Evolutionary conservation across 2,329 filamentous ascomycete genomes (phyloP), one percentile per base, ranked within the genome.

Genomic region (Aspergillus sergii): DNA sequence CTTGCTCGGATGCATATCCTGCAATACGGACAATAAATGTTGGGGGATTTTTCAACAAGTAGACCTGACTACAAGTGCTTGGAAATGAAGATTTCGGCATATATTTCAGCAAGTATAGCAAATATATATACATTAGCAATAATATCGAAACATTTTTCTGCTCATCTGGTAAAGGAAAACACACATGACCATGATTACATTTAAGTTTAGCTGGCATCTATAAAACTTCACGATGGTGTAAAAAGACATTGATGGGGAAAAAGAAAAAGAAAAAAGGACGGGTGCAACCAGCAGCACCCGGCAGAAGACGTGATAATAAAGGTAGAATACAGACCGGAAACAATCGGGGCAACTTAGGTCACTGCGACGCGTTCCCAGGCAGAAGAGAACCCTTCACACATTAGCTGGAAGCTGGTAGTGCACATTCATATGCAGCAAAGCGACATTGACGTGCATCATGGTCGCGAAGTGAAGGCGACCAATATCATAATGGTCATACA

Each of bases 401-500:
- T 51, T 62, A 61, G 63, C 59, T 62, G 51, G 59, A 61, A 58
- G 59, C 55, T 51, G 58, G 61, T 62, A 64, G 59, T 60, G 64
- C 62, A 61, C 59, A 59, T 54, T 58, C 59, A 28, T 57, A 63
- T 60, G 64, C 59, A 56, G 65, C 64, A 66, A 62, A 67, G 69
- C 59, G 61, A 63, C 59, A 59, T 56, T 60, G 65, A 63, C 62
- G 68, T 66, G 68, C 67, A 66, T 66, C 62, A 67, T 69, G 69
- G 67, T 63, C 65, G 64, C 64, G 46, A 68, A 57, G 64, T 63
- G 63, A 63, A 64, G 59, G 64, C 69, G 65, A 68, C 69, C 70
- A 72, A 64, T 63, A 66, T 72, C 70, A 63, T 72, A 65, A 72
- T 63, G 68, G 64, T 72, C 70, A 69, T 72, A 69, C 62, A 72